Evolutionary conservation across 2,329 filamentous ascomycete genomes (phyloP).

Genomic region (Hymenoscyphus infarciens): DNA sequence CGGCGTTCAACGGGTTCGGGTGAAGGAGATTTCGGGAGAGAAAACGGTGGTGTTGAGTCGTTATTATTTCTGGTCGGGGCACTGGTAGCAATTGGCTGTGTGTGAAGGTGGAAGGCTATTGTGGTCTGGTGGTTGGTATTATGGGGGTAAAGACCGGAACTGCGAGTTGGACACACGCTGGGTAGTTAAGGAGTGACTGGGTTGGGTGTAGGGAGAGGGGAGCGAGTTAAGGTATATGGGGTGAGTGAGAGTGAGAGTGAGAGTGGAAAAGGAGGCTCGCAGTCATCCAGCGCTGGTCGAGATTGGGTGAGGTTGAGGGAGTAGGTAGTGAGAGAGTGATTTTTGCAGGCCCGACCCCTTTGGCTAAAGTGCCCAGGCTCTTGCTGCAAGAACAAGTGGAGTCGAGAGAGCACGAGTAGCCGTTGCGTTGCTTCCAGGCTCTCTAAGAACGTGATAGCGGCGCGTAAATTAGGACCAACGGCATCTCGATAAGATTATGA

Average conservation of each 20-base stretch:
- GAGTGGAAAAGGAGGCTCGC: conserved; percentile 3
- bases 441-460: conserved; percentile 5
- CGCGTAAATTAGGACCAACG: conserved; percentile 5
- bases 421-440: not conserved
- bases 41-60: not conserved
- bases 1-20: conserved; percentile 17
- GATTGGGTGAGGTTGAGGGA: not conserved
- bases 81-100: not conserved
- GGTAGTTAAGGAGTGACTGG: conserved; percentile 10
- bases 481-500: conserved; percentile 5
- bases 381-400: not conserved
- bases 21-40: conserved; percentile 1
- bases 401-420: not conserved
- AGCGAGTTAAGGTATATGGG: conserved; percentile 6
- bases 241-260: no score
- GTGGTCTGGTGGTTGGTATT: not conserved
- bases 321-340: not conserved
- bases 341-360: not conserved
- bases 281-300: conserved; percentile 8
- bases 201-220: not conserved
- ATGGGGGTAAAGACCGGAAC: conserved; percentile 24
- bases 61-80: not conserved
- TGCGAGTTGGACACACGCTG: not conserved
- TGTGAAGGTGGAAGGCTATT: not conserved
- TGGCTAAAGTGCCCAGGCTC: conserved; percentile 1